These are phyloP conservation scores for Microbotryum lychnidis-dioicae DNA, from an alignment of 1,284 basidiomycete genomes.

Conservation along the genomic window DNA sequence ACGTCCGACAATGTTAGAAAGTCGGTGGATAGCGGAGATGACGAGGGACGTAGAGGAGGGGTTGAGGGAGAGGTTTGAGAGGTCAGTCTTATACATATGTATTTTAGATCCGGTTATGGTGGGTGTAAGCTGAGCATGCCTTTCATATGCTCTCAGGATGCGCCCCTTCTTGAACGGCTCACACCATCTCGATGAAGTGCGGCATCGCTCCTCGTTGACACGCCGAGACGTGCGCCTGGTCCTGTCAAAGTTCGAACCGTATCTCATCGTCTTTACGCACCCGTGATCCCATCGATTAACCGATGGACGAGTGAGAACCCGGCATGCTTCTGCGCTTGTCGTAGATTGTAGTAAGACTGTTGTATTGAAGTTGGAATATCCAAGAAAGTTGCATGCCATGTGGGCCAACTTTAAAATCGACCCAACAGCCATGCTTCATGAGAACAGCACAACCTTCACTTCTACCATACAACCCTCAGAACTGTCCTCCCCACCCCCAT, in stretches of 20 bases:
- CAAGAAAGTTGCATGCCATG: too few relatives aligned
- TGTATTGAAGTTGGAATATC: too few relatives aligned
- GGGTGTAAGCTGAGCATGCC: neutral
- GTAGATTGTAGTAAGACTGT: too few relatives aligned
- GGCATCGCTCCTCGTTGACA: slow-evolving; percentile 28
- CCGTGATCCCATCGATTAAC: neutral
- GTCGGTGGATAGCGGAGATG: slow-evolving; percentile 74
- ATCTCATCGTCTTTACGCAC: slow-evolving; percentile 30
- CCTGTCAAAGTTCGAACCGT: slow-evolving; percentile 26
- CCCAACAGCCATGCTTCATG: too few relatives aligned
- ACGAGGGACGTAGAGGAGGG: slow-evolving; percentile 58
- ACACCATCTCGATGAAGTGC: slow-evolving; percentile 34
- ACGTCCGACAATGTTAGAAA: slow-evolving; percentile 63
- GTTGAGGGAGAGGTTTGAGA: slow-evolving; percentile 24
- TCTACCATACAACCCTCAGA: slow-evolving; percentile 29
- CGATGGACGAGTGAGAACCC: too few relatives aligned
- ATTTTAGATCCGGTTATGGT: neutral
- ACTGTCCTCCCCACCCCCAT: slow-evolving; percentile 41
- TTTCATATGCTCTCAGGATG: slow-evolving; percentile 12
- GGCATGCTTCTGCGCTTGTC: too few relatives aligned
- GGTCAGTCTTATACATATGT: neutral
- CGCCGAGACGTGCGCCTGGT: slow-evolving; percentile 25
- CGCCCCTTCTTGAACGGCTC: slow-evolving; percentile 53
- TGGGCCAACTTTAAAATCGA: too few relatives aligned
- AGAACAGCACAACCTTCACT: neutral